A percentile compares a stretch with the other conserved stretches of the same genome.
Conservation (phyloP, 768 basidiomycete species). For the Tricholomella constricta region DNA sequence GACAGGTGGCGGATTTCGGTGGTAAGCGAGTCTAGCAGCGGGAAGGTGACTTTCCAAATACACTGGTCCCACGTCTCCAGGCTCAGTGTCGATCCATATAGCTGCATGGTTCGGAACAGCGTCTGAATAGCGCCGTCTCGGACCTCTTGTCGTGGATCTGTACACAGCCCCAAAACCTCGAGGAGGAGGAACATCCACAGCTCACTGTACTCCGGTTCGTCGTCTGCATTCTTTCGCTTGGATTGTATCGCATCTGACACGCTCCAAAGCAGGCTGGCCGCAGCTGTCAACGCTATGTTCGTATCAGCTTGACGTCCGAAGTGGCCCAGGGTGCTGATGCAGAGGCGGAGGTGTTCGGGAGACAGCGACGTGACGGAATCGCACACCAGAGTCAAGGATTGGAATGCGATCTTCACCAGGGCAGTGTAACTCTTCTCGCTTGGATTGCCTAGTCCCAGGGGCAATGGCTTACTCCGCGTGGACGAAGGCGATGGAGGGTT, state of each 20-base stretch:
- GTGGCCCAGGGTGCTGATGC: slow-evolving; percentile 87
- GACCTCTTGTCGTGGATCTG: slow-evolving; percentile 83
- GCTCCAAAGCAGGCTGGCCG: slow-evolving; percentile 92
- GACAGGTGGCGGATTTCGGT: slow-evolving; percentile 49
- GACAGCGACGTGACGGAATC: slow-evolving; percentile 87
- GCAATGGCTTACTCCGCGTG: slow-evolving; percentile 39
- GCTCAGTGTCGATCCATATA: slow-evolving; percentile 88
- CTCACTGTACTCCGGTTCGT: slow-evolving; percentile 74
- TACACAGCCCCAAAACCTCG: slow-evolving; percentile 81
- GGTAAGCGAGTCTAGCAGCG: slow-evolving; percentile 74
- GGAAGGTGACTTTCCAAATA: slow-evolving; percentile 90
- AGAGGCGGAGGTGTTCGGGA: slow-evolving; percentile 78
- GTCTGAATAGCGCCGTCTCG: slow-evolving; percentile 95
- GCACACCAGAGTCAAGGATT: slow-evolving; percentile 91
- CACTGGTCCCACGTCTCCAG: slow-evolving; percentile 86
- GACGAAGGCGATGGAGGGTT: slow-evolving; percentile 39
- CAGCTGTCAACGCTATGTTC: slow-evolving; percentile 93
- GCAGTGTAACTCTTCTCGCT: slow-evolving; percentile 71
- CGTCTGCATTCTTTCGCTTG: slow-evolving; percentile 64
- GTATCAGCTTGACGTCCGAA: slow-evolving; percentile 94
- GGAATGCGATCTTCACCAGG: slow-evolving; percentile 91
- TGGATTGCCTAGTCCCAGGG: slow-evolving; percentile 55
- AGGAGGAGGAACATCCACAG: slow-evolving; percentile 94
- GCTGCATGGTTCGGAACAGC: slow-evolving; percentile 88
- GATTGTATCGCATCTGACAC: slow-evolving; percentile 94